Conservation (phyloP, 441 rosid genomes). For the Lepidium campestre region DNA sequence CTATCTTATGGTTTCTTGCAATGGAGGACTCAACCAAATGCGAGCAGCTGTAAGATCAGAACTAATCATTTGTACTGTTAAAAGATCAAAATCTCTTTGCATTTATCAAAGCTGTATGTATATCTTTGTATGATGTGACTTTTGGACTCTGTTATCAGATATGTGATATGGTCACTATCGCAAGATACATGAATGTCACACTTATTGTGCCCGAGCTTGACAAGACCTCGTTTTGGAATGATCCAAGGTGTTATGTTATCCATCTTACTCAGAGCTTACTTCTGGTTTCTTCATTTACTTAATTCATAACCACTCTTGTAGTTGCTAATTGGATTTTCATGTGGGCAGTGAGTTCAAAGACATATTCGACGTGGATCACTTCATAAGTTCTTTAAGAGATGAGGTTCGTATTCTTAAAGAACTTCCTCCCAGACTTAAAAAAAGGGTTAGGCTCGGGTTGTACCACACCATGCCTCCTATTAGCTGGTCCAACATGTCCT, state of each 20-base stretch:
- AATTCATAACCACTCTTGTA: background rate
- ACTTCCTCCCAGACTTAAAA: slow-evolving; percentile 88
- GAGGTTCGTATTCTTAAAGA: slow-evolving; percentile 91
- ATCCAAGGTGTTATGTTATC: slow-evolving; percentile 44
- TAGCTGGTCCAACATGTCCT: slow-evolving; percentile 96
- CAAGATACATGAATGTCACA: slow-evolving; percentile 64
- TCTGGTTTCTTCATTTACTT: background rate
- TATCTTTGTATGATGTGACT: background rate
- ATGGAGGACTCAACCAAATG: slow-evolving; percentile 99
- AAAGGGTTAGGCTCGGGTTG: slow-evolving; percentile 59
- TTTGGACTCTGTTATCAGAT: slow-evolving; percentile 36
- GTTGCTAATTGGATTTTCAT: background rate
- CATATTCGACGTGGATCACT: slow-evolving; percentile 92
- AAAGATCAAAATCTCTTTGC: background rate
- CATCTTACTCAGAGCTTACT: background rate
- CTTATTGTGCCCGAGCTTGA: slow-evolving; percentile 71
- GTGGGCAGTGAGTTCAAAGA: slow-evolving; percentile 79
- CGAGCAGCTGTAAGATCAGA: slow-evolving; percentile 74
- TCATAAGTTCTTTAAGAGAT: slow-evolving; percentile 78
- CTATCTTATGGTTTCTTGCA: slow-evolving; percentile 94
- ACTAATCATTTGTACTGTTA: background rate
- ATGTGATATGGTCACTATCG: slow-evolving; percentile 74
- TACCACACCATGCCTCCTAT: slow-evolving; percentile 81
- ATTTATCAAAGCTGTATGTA: background rate
- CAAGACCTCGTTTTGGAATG: slow-evolving; percentile 75